Base-by-base conservation (phyloP, 495 filamentous ascomycete species). In the Aspergillus heteromorphus region DNA sequence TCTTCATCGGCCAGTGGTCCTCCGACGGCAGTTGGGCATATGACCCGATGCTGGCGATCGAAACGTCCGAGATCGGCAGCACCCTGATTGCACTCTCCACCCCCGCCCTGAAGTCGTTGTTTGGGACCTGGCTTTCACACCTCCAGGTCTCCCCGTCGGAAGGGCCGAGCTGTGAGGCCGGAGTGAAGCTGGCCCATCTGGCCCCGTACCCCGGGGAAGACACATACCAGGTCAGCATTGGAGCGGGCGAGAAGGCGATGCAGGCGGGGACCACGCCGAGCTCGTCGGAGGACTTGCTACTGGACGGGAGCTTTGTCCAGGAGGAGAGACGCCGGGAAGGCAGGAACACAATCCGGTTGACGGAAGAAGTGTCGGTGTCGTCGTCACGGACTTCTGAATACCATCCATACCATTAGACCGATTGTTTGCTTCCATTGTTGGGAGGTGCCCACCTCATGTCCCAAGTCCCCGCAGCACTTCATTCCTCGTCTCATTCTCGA, bases 61-160 rank as follows among this genome's bases (percentile, higher is more conserved):
- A 78, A 49, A 71, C 66, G 30, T 65, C 73, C 18, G 75, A 78
- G 40, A 67, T 78, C 13, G 74, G 72, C 11, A 58, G 66, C 10
- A 77, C 75, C 1, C 50, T 78, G 2, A 68, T 77, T 30, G 73
- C 75, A 4, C 65, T 78, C 18, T 78, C 75, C 0, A 65, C 76
- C 3, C 75, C 75, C 9, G 75, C 73, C 16, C 56, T 76, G 40
- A 75, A 75, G 45, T 71, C 72, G 8, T 53, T 76, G 27, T 73
- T 74, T 30, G 69, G 71, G 20, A 65, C 61, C 40, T 27, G 66
- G 1, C 68, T 66, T 40, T 38, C 43, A 17, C 65, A 65, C 36
- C 14, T 66, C 18, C 25, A 45, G 19, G 19, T 18, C 10, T 25
- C 18, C 17, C 20, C 42, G 13, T 45, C 42, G 11, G 18, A 20